Percentiles rank a stretch among this genome's conserved stretches.
phyloP scores from a whole-genome alignment of 495 filamentous ascomycete species.

The Massariosphaeria phaeospora region DNA sequence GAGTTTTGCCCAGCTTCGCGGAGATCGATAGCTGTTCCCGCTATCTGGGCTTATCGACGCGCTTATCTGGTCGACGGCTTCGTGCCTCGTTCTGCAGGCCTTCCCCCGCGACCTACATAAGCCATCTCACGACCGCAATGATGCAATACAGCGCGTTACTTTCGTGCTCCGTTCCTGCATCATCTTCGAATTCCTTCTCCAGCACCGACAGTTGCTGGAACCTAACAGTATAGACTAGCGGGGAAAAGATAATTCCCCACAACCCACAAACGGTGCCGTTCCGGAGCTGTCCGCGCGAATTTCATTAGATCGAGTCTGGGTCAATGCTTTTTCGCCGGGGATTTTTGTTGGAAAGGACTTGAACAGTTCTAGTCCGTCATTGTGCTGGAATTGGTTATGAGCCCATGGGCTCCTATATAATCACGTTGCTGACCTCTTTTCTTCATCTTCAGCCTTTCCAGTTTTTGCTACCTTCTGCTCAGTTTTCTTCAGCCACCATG shows the following conservation, averaged over 20 bases:
- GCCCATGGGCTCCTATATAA: conserved; percentile 1
- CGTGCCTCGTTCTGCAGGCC: too few relatives aligned
- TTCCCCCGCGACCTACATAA: not conserved
- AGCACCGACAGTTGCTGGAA: too few relatives aligned
- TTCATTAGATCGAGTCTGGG: not conserved
- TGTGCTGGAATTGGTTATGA: not conserved
- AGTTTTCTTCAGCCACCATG: not conserved
- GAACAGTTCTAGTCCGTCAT: not conserved
- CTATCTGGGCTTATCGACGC: too few relatives aligned
- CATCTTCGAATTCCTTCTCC: too few relatives aligned
- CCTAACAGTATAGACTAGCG: too few relatives aligned
- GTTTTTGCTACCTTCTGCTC: not conserved
- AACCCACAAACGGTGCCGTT: not conserved
- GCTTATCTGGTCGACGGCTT: too few relatives aligned
- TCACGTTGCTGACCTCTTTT: too few relatives aligned
- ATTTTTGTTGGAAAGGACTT: too few relatives aligned
- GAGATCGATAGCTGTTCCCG: too few relatives aligned
- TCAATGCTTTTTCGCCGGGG: not conserved
- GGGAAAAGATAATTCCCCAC: not conserved
- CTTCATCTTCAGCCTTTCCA: not conserved
- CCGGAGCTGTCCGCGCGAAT: not conserved
- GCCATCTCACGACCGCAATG: not conserved
- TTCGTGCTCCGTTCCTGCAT: not conserved
- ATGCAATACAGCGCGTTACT: not conserved
- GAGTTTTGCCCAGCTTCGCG: too few relatives aligned